Percentiles rank a stretch among this genome's conserved stretches.
These are phyloP conservation scores for Aspergillus sp. DNA, from an alignment of 2,329 filamentous ascomycete species.

Conservation along the genomic window DNA sequence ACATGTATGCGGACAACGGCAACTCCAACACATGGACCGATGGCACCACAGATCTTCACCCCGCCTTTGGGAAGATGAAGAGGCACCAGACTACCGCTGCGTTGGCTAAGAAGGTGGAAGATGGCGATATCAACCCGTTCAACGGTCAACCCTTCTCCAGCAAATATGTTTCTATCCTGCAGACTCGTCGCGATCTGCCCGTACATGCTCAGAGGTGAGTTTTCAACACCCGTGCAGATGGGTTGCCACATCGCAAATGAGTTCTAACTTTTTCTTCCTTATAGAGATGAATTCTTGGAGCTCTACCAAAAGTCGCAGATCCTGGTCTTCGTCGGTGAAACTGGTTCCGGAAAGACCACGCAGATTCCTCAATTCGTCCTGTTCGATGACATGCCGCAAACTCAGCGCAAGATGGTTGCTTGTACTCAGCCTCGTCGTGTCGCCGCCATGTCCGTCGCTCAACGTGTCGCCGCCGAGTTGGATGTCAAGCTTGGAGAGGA, in stretches of 20 bases:
- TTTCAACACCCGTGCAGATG: neutral
- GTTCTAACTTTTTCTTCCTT: neutral
- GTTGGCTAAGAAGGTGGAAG: constrained; percentile 73
- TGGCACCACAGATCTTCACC: constrained; percentile 34
- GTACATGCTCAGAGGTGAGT: constrained; percentile 84
- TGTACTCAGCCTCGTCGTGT: constrained; percentile 98
- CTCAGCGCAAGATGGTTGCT: constrained; percentile 83
- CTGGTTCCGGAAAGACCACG: constrained; percentile 98
- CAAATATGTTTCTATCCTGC: constrained; percentile 87
- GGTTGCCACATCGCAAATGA: neutral
- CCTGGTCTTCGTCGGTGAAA: constrained; percentile 97
- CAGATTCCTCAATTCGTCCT: constrained; percentile 99
- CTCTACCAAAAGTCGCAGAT: constrained; percentile 94
- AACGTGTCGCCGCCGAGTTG: constrained; percentile 96
- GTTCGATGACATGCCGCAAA: constrained; percentile 90
- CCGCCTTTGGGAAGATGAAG: constrained; percentile 66
- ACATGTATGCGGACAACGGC: constrained; percentile 68
- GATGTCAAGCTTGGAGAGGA: constrained; percentile 91
- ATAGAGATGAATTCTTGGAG: constrained; percentile 84
- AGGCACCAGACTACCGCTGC: constrained; percentile 78
- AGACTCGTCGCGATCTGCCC: constrained; percentile 79
- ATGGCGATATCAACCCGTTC: constrained; percentile 82
- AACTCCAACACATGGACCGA: constrained; percentile 23
- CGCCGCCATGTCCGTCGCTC: constrained; percentile 96
- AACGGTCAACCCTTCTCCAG: constrained; percentile 74